phyloP scores from a whole-genome alignment of 257 asterid genomes.

The Plantago major region DNA sequence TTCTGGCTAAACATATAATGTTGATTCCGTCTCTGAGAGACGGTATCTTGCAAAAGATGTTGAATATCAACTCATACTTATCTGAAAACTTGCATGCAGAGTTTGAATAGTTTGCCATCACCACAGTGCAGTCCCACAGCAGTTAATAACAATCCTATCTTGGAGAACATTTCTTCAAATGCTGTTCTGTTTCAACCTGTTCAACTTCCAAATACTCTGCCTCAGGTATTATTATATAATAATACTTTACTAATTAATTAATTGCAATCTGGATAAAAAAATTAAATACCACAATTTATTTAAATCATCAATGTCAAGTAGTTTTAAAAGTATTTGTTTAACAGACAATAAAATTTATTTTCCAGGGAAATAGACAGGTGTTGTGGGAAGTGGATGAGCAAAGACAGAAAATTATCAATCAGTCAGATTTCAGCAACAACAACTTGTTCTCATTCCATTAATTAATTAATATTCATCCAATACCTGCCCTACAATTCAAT shows the following conservation, averaged over 20 bases:
- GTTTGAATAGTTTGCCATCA: conserved; percentile 23
- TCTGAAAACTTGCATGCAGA: conserved; percentile 22
- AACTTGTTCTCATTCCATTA: conserved; percentile 58
- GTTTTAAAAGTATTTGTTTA: too few species aligned
- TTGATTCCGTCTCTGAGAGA: too few species aligned
- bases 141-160: conserved; percentile 21
- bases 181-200: conserved; percentile 40
- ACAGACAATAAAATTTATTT: conserved; percentile 28
- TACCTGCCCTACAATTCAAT: conserved; percentile 31
- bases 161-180: conserved; percentile 31
- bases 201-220: conserved; percentile 30
- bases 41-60: too few species aligned
- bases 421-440: conserved; percentile 40
- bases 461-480: conserved; percentile 20
- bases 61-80: too few species aligned
- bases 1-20: too few species aligned
- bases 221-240: conserved; percentile 31
- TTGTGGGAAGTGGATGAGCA: conserved; percentile 68
- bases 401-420: conserved; percentile 46
- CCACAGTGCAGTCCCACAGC: conserved; percentile 23
- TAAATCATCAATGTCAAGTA: too few species aligned
- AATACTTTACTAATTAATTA: too few species aligned
- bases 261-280: too few species aligned
- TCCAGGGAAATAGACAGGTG: conserved; percentile 57
- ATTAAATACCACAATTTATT: too few species aligned